Evolutionary conservation across 768 basidiomycete genomes (phyloP).

Genomic region (Panaeolus papilionaceus): DNA sequence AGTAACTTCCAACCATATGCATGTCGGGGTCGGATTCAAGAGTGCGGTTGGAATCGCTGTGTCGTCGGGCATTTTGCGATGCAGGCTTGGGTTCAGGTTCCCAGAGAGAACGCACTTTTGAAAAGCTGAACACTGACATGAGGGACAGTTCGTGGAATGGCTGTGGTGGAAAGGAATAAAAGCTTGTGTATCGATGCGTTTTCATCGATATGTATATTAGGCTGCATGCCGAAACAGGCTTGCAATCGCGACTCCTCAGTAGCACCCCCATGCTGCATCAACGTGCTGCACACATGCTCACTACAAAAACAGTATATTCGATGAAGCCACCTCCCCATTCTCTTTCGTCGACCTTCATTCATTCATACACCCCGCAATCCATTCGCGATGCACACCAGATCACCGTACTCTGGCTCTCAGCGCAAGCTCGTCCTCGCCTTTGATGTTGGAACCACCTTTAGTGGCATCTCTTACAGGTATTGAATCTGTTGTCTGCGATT

Average conservation of each 20-base stretch:
- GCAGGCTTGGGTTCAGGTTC: background rate
- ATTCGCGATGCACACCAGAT: constrained; percentile 8
- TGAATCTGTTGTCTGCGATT: background rate
- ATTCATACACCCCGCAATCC: background rate
- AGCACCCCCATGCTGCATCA: constrained; percentile 14
- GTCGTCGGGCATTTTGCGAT: background rate
- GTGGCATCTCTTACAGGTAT: constrained; percentile 28
- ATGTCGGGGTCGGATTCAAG: background rate
- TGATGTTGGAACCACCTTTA: constrained; percentile 29
- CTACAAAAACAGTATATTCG: background rate
- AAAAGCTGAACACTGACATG: background rate
- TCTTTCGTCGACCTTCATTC: constrained; percentile 9
- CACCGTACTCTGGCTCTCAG: constrained; percentile 23
- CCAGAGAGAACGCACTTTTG: background rate
- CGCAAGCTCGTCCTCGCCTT: constrained; percentile 28
- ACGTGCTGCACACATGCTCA: constrained; percentile 13
- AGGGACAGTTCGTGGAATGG: background rate
- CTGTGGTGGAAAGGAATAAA: constrained; percentile 1
- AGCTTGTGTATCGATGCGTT: background rate
- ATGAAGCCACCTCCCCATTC: background rate
- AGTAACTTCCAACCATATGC: background rate
- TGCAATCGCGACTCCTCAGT: background rate
- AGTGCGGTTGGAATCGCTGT: constrained; percentile 3
- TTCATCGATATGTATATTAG: constrained; percentile 11
- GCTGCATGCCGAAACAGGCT: constrained; percentile 6